These are phyloP conservation scores for Dendrobium catenatum DNA, from an alignment of 106 monocot species.

Conservation along the genomic window DNA sequence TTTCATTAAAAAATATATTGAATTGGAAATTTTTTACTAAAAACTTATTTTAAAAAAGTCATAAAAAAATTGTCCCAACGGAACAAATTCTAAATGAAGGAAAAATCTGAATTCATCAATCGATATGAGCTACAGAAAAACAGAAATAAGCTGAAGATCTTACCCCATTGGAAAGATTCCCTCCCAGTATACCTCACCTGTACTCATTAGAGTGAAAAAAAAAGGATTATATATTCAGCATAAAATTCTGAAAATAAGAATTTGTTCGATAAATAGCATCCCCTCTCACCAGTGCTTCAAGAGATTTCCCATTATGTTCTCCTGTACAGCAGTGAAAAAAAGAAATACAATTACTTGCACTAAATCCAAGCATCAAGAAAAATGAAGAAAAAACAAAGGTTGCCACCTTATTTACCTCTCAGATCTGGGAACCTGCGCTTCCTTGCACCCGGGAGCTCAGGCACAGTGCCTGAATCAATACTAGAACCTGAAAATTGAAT, in stretches of 20 bases:
- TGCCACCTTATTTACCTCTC: constrained; percentile 22
- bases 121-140: background rate
- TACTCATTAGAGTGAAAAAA: background rate
- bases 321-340: constrained; percentile 34
- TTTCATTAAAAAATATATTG: too few relatives aligned
- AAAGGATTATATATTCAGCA: background rate
- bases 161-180: constrained; percentile 89
- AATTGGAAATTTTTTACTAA: too few relatives aligned
- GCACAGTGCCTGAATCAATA: constrained; percentile 14
- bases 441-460: constrained; percentile 26
- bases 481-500: constrained; percentile 18
- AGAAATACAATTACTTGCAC: background rate
- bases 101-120: background rate
- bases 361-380: background rate
- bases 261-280: background rate
- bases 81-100: background rate
- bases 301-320: constrained; percentile 57
- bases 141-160: background rate
- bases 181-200: constrained; percentile 77
- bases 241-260: background rate
- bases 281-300: constrained; percentile 60
- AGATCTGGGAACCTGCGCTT: constrained; percentile 46
- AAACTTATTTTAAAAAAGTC: background rate
- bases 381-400: background rate
- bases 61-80: too few relatives aligned